Base-by-base conservation (phyloP, 106 monocot species). In the Dioscorea zingiberensis region DNA sequence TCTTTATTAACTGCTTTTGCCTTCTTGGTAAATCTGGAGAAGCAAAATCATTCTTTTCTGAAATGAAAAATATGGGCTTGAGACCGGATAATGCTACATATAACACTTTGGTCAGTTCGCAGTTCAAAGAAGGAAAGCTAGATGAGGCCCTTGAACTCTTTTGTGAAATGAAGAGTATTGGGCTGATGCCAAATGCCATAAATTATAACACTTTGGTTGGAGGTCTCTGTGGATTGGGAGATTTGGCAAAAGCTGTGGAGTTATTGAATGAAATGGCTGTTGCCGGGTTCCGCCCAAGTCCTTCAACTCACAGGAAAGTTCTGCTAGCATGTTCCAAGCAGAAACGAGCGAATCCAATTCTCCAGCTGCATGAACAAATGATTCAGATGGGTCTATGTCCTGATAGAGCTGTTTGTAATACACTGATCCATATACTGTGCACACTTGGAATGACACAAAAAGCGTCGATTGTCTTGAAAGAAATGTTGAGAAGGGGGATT, bases 1-100 rank as follows among this genome's bases (percentile, higher is more conserved):
- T 87, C 59, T 84, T 84, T 59, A 86, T 98, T 67, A 93, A 98
- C 68, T 81, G 84, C 65, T 76, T 84, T 55, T 86, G 76, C 61
- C 60, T 32, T 44, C 78, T 73, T 62, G 93, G 98, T 3, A 92
- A 89, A 67, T 71, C 26, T 62, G 73, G 63, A 13, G 79, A 98
- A 77, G 98, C 86, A 27, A 71, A 71, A 65, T 73, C 76, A n/a
- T 67, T 89, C 45, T 69, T 79, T 25, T 28, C 21, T 24, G 77
- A 86, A 68, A 77, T 98, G 84, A 74, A 71, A 70, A 86, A 78
- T 46, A 67, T 64, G 62, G 86, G 83, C 13, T 72, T 93, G 46
- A 47, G 27, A 74, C 89, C 91, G 66, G 89, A 98, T 69, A 74
- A 67, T 63, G 79, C 67, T 38, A 84, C 93, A 64, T 93, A 84